These are phyloP conservation scores for Leishmania mexicana DNA, from an alignment of 208 protist genomes.

Conservation along the genomic window DNA sequence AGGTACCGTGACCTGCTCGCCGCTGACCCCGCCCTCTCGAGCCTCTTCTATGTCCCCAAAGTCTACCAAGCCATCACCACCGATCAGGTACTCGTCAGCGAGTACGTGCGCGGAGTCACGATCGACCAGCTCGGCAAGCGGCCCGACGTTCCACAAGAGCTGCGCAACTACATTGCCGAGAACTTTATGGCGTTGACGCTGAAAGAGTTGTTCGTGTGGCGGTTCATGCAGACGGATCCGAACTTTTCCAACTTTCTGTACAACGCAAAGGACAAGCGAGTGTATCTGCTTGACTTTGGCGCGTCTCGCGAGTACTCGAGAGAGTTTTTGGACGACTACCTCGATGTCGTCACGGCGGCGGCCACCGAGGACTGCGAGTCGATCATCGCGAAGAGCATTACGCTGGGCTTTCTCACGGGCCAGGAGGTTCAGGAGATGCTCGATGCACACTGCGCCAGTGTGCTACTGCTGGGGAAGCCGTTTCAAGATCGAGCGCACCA, in stretches of 20 bases:
- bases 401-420: slow-evolving; percentile 96
- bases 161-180: slow-evolving; percentile 81
- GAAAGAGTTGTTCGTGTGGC: slow-evolving; percentile 94
- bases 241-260: slow-evolving; percentile 98
- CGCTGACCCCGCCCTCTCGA: slow-evolving; percentile 35
- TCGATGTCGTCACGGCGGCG: slow-evolving; percentile 91
- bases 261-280: slow-evolving; percentile 57
- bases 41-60: slow-evolving; percentile 72
- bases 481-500: slow-evolving; percentile 67
- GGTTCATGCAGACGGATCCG: slow-evolving; percentile 98
- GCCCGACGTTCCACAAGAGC: slow-evolving; percentile 55
- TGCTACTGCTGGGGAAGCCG: slow-evolving; percentile 90
- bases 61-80: slow-evolving; percentile 65
- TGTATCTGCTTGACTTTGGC: slow-evolving; percentile 95
- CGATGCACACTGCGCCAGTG: slow-evolving; percentile 89
- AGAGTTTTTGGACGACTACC: slow-evolving; percentile 91
- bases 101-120: slow-evolving; percentile 67
- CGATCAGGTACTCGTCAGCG: slow-evolving; percentile 65
- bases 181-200: slow-evolving; percentile 86
- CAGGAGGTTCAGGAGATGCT: slow-evolving; percentile 91
- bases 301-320: slow-evolving; percentile 85
- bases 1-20: slow-evolving; percentile 54
- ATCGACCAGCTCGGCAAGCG: slow-evolving; percentile 61
- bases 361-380: slow-evolving; percentile 69
- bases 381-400: slow-evolving; percentile 87